Evolutionary conservation across 495 filamentous ascomycete genomes (phyloP).

Genomic region (Penicillium silybi): DNA sequence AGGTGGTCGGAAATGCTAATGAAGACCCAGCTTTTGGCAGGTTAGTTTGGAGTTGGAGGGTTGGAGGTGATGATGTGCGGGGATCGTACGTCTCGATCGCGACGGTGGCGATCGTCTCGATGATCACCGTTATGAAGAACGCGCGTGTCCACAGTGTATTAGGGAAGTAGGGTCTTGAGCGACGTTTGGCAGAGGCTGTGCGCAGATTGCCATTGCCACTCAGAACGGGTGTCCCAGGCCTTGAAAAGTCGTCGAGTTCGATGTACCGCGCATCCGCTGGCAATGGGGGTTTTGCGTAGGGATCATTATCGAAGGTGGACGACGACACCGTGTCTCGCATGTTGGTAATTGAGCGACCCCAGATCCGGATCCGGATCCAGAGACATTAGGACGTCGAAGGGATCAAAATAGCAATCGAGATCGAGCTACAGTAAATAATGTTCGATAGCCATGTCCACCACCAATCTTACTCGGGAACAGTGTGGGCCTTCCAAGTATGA

Average conservation of each 20-base stretch:
- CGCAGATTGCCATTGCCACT: background rate
- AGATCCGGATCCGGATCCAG: too few relatives aligned
- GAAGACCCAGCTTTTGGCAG: constrained; percentile 14
- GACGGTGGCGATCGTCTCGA: constrained; percentile 17
- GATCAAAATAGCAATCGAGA: background rate
- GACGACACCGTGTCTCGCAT: background rate
- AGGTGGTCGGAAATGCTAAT: constrained; percentile 16
- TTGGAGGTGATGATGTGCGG: background rate
- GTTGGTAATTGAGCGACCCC: background rate
- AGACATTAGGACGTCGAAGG: background rate
- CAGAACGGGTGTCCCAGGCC: background rate
- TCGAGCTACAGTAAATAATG: background rate
- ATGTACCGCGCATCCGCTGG: constrained; percentile 8
- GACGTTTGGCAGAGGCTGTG: background rate
- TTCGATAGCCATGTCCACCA: background rate
- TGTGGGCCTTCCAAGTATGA: constrained; percentile 1
- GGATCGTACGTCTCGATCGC: constrained; percentile 11
- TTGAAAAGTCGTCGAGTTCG: constrained; percentile 11
- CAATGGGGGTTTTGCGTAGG: constrained; percentile 3
- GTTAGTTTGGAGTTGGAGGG: background rate
- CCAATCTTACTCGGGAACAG: background rate
- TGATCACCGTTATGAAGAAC: constrained; percentile 14
- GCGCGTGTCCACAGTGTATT: constrained; percentile 20
- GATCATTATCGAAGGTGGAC: background rate
- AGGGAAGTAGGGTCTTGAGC: constrained; percentile 11